Evolutionary conservation across 1,284 basidiomycete genomes (phyloP).

Genomic region (Abortiporus biennis): DNA sequence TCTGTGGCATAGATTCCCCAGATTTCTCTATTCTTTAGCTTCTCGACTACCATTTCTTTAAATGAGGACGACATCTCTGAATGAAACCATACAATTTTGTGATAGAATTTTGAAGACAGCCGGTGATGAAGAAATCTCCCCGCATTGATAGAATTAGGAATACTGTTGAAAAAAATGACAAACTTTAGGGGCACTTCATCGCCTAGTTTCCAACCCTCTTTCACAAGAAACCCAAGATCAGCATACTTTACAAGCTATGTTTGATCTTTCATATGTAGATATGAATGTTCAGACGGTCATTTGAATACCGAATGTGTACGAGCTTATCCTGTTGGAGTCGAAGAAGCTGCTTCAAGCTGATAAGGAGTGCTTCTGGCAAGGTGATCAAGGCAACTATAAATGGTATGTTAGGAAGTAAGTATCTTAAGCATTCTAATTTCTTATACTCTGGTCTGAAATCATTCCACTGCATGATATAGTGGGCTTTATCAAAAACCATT

Average conservation of each 20-base stretch:
- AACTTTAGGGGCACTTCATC: constrained; percentile 17
- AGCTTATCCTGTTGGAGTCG: not conserved
- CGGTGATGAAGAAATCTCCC: constrained; percentile 7
- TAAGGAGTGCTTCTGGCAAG: not conserved
- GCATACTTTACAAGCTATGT: not conserved
- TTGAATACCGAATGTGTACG: not conserved
- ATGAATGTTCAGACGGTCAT: constrained; percentile 6
- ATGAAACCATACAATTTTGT: constrained; percentile 18
- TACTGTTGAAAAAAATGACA: constrained; percentile 27
- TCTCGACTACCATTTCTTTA: constrained; percentile 12
- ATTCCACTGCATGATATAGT: constrained; percentile 31
- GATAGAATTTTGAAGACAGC: constrained; percentile 6
- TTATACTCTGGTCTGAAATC: constrained; percentile 26
- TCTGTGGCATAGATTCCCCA: constrained; percentile 24
- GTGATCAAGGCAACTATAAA: constrained; percentile 5
- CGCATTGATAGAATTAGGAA: constrained; percentile 9
- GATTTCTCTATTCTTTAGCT: constrained; percentile 13
- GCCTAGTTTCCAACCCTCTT: constrained; percentile 5
- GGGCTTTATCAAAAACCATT: constrained; percentile 30
- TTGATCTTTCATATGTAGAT: constrained; percentile 1
- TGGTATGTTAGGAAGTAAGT: not conserved
- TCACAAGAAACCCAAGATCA: constrained; percentile 6
- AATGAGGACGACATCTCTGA: constrained; percentile 13
- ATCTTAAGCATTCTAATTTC: constrained; percentile 11
- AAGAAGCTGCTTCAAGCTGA: not conserved